These are phyloP conservation scores for Plasmodium fragile DNA, from an alignment of 169 alveolate species.

Conservation along the genomic window DNA sequence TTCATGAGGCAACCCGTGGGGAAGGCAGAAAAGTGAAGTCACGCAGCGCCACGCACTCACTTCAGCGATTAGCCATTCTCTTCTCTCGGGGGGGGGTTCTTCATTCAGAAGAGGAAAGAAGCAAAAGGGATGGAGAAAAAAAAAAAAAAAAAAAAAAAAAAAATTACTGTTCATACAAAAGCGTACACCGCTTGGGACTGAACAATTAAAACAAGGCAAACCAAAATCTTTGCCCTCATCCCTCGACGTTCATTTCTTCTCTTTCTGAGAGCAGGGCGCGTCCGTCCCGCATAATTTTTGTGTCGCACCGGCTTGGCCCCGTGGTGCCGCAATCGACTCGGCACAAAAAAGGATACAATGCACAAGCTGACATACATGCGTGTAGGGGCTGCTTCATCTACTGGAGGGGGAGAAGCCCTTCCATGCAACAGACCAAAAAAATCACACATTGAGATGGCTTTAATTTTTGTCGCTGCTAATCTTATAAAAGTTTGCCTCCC, in stretches of 20 bases:
- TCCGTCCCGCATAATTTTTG: not conserved
- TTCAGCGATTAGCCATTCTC: not conserved
- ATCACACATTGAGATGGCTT: not conserved
- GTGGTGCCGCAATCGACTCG: not conserved
- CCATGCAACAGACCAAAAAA: not conserved
- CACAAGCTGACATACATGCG: not conserved
- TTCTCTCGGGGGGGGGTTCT: not conserved
- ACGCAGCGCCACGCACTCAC: not conserved
- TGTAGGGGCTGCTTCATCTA: not conserved
- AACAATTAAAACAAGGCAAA: not conserved
- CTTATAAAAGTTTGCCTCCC: not conserved
- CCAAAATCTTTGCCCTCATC: not conserved
- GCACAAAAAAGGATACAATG: not conserved
- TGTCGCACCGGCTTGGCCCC: not conserved
- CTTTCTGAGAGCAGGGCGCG: not conserved
- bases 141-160: too few species aligned
- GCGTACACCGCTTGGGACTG: not conserved
- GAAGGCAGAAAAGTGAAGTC: not conserved
- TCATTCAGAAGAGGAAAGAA: not conserved
- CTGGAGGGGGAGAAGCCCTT: not conserved
- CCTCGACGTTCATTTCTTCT: not conserved
- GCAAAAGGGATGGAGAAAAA: not conserved
- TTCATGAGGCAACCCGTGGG: not conserved
- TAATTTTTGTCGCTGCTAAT: not conserved
- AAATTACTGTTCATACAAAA: not conserved